phyloP scores from a whole-genome alignment of 352 stramenopile genomes.

The Phytophthora boehmeriae region DNA sequence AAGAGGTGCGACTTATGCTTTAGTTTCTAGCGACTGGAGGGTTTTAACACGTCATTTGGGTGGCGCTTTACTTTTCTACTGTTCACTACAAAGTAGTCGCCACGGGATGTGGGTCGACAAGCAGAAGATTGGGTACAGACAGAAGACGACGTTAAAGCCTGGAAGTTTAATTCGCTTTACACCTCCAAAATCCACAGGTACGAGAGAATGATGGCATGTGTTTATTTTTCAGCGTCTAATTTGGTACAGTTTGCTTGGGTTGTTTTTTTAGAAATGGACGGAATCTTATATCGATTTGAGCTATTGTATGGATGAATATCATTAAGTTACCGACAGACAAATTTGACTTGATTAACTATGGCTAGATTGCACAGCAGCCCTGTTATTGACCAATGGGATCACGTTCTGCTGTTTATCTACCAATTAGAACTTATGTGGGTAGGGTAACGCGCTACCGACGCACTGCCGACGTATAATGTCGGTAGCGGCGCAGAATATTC shows the following conservation, averaged over 20 bases:
- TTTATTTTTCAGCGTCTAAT: background rate
- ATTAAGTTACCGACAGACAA: too few species aligned
- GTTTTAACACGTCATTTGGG: background rate
- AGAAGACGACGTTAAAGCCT: slow-evolving; percentile 28
- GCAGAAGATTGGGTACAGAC: slow-evolving; percentile 36
- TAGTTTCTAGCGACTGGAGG: background rate
- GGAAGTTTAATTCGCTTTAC: slow-evolving; percentile 64
- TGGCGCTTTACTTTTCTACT: background rate
- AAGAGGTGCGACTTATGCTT: slow-evolving; percentile 40
- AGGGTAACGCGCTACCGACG: too few species aligned
- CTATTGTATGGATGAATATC: too few species aligned
- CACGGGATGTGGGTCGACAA: slow-evolving; percentile 63
- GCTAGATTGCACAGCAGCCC: too few species aligned
- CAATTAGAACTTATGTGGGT: too few species aligned
- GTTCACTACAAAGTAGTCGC: slow-evolving; percentile 40
- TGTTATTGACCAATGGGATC: too few species aligned
- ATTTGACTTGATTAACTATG: too few species aligned
- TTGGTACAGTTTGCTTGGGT: background rate
- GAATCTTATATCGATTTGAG: too few species aligned
- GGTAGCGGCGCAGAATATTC: too few species aligned
- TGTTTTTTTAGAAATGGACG: too few species aligned
- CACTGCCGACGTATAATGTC: too few species aligned
- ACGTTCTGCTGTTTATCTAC: too few species aligned
- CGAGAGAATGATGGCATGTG: background rate
- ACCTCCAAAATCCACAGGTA: slow-evolving; percentile 31